Percentiles rank a stretch among this genome's conserved stretches.
These are phyloP conservation scores for Aphanomyces cochlioides DNA, from an alignment of 352 stramenopile species.

Conservation along the genomic window DNA sequence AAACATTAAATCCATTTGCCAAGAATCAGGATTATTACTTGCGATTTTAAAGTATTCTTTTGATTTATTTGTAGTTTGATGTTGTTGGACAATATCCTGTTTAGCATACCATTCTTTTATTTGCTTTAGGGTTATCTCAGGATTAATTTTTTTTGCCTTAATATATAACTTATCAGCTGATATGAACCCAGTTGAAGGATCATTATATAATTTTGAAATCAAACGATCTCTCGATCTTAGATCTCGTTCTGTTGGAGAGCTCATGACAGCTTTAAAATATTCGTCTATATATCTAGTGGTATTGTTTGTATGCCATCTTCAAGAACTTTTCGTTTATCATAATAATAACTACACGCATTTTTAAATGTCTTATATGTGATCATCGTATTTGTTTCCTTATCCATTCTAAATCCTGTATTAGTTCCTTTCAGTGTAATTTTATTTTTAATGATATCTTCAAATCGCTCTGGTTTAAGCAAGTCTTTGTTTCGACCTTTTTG, in stretches of 20 bases:
- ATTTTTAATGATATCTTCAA: slow-evolving; percentile 33
- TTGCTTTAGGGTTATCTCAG: slow-evolving; percentile 31
- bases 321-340: slow-evolving; percentile 36
- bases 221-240: background rate
- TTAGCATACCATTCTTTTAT: slow-evolving; percentile 34
- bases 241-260: no score
- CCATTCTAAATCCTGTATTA: slow-evolving; percentile 37
- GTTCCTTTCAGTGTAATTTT: slow-evolving; percentile 34
- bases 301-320: slow-evolving; percentile 33
- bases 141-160: slow-evolving; percentile 29
- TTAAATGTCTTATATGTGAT: slow-evolving; percentile 37
- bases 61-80: slow-evolving; percentile 29
- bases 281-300: slow-evolving; percentile 35
- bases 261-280: slow-evolving; percentile 7
- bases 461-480: slow-evolving; percentile 32
- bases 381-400: slow-evolving; percentile 35
- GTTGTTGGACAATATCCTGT: slow-evolving; percentile 33
- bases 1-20: slow-evolving; percentile 39
- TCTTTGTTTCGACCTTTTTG: slow-evolving; percentile 27
- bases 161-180: slow-evolving; percentile 30
- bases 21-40: slow-evolving; percentile 34
- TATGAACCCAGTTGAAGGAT: slow-evolving; percentile 35
- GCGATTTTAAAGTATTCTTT: background rate
- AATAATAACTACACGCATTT: slow-evolving; percentile 34
- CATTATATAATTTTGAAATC: slow-evolving; percentile 35